Conservation (phyloP, 2,329 filamentous ascomycete genomes). For the Fusarium miscanthi region DNA sequence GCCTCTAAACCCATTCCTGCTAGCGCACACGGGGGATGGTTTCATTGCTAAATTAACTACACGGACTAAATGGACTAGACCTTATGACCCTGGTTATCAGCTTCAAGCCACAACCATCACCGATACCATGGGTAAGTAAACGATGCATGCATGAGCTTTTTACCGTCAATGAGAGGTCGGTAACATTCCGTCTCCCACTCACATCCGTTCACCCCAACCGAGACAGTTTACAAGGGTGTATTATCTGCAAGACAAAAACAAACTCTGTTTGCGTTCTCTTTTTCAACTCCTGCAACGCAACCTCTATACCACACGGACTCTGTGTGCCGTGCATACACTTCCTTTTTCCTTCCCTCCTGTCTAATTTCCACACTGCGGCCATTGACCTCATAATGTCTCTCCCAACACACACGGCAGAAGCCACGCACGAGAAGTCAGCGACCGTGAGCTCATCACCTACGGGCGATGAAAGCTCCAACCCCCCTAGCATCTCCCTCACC, state of each 20-base stretch:
- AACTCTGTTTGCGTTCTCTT: conserved; percentile 16
- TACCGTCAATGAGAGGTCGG: conserved; percentile 1
- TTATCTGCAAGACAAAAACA: conserved; percentile 20
- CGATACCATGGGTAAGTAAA: background rate
- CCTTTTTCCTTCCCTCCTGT: background rate
- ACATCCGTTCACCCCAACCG: background rate
- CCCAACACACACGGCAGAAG: conserved; percentile 21
- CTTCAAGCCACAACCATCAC: conserved; percentile 13
- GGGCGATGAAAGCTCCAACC: conserved; percentile 9
- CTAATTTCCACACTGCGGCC: conserved; percentile 2
- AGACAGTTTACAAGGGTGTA: background rate
- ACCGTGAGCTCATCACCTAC: conserved; percentile 20
- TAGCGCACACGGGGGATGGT: conserved; percentile 17
- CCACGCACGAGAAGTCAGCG: conserved; percentile 28
- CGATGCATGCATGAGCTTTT: conserved; percentile 5
- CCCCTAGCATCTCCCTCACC: background rate
- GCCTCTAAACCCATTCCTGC: background rate
- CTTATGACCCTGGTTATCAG: background rate
- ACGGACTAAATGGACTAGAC: background rate
- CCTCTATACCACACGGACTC: conserved; percentile 5
- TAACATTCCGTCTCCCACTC: background rate
- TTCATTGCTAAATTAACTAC: conserved; percentile 19
- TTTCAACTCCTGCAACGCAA: background rate
- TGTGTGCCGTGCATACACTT: conserved; percentile 6
- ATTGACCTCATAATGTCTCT: conserved; percentile 1